A percentile compares a stretch with the other conserved stretches of the same genome.
These are phyloP conservation scores for Glaciozyma martinii DNA, from an alignment of 768 basidiomycete genomes.

Conservation along the genomic window DNA sequence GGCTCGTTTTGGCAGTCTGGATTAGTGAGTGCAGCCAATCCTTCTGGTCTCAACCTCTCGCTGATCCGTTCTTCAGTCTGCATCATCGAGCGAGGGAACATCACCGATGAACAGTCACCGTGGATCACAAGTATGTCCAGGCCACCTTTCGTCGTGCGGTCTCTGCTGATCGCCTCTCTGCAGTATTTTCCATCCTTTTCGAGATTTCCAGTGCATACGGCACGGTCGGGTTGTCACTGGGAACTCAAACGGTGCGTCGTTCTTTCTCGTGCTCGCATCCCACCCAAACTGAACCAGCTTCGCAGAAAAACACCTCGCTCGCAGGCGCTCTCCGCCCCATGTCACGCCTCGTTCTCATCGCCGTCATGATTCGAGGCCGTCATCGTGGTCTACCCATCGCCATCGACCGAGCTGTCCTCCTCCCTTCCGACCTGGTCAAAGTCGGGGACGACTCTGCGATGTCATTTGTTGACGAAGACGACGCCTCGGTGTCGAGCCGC, in stretches of 20 bases:
- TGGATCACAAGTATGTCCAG: constrained; percentile 1
- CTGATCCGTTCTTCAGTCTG: constrained; percentile 46
- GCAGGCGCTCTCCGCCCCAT: constrained; percentile 66
- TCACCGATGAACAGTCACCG: constrained; percentile 12
- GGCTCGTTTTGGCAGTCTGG: constrained; percentile 75
- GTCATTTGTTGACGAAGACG: too few relatives aligned
- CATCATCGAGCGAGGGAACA: constrained; percentile 59
- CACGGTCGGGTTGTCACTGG: constrained; percentile 79
- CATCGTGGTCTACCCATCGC: constrained; percentile 36
- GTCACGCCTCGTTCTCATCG: constrained; percentile 75
- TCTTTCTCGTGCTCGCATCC: background rate
- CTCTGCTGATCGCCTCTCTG: constrained; percentile 6
- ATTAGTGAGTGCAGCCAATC: constrained; percentile 39
- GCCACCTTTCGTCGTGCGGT: background rate
- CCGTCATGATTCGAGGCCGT: constrained; percentile 71
- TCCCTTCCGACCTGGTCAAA: constrained; percentile 44
- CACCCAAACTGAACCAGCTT: background rate
- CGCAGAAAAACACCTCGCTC: constrained; percentile 69
- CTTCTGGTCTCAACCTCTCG: background rate
- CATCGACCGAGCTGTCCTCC: constrained; percentile 62
- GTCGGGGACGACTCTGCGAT: too few relatives aligned
- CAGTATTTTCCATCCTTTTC: constrained; percentile 43
- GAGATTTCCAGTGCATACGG: constrained; percentile 62
- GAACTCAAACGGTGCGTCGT: constrained; percentile 59
- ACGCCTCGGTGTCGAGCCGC: too few relatives aligned